Base-by-base conservation (phyloP, 2,329 filamentous ascomycete species). In the Alternaria gaisen region DNA sequence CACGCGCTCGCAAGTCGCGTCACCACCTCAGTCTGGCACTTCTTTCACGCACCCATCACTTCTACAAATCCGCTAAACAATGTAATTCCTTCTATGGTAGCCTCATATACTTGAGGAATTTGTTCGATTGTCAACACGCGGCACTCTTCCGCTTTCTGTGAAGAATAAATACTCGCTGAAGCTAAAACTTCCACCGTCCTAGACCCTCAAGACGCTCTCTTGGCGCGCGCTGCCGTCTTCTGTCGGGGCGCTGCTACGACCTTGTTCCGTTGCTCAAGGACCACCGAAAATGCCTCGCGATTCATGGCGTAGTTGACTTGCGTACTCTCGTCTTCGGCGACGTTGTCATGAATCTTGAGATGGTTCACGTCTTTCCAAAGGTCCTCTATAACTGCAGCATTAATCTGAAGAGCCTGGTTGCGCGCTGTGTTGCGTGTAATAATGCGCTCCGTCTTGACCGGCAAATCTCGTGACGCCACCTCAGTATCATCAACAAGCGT, bases 331-430 rank as follows among this genome's bases (percentile, higher is more conserved):
- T 61, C 52, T 32, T 61, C 43, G 10, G 66, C 58, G 4, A 51
- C 38, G 38, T 70, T 70, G 34, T 66, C 53, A 47, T 41, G 48
- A 46, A 70, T 66, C 14, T 53, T 59, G 9, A 70, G 43, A 26
- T 61, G 60, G 26, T 22, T 26, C 18, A 69, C 18, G 41, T 63
- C 46, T 28, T 61, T 65, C 55, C 56, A 70, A 10, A 66, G 22
- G 57, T 68, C 66, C 41, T 64, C 34, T 16, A 55, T 63, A 16
- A 70, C 20, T 3, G 66, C 48, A 24, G 53, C 60, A 28, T 68
- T 70, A 43, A 69, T 60, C 57, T 69, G 67, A 14, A 60, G 20
- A 22, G 68, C 53, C 24, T 69, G 55, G 18, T 64, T 44, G 26
- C 47, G 57, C 24, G 63, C 50, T 36, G 32, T 46, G 34, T 70